Evolutionary conservation across 208 protist genomes (phyloP).

Genomic region (Blechomonas ayalai): DNA sequence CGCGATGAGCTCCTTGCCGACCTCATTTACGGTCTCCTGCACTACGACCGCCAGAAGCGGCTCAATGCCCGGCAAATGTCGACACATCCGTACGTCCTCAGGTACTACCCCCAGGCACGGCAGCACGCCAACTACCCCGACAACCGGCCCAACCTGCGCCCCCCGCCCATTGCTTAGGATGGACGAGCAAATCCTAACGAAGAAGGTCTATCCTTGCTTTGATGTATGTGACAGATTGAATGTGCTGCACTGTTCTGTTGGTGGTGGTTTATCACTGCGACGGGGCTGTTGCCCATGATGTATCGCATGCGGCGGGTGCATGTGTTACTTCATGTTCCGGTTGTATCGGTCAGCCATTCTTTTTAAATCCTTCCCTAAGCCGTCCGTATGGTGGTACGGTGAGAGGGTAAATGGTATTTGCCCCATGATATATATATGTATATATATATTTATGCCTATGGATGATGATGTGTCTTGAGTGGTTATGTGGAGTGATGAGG

Average conservation of each 20-base stretch:
- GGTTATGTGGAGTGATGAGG: too few relatives aligned
- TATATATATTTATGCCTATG: constrained; percentile 7
- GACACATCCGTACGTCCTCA: constrained; percentile 67
- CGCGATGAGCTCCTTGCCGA: constrained; percentile 45
- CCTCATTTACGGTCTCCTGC: constrained; percentile 54
- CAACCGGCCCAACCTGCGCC: constrained; percentile 38
- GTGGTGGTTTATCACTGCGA: too few relatives aligned
- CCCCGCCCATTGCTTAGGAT: constrained; percentile 38
- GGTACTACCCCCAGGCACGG: constrained; percentile 73
- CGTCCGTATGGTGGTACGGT: background rate
- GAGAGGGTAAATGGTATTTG: background rate
- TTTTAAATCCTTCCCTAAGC: too few relatives aligned
- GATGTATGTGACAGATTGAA: too few relatives aligned
- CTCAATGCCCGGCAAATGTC: constrained; percentile 61
- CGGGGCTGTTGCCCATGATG: too few relatives aligned
- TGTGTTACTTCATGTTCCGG: too few relatives aligned
- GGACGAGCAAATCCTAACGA: too few relatives aligned
- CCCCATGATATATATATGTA: background rate
- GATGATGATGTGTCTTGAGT: constrained; percentile 1
- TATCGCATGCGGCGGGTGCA: too few relatives aligned
- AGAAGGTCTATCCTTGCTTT: too few relatives aligned
- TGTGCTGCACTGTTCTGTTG: too few relatives aligned
- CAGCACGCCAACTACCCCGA: constrained; percentile 53
- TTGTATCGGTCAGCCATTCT: too few relatives aligned
- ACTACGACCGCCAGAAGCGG: constrained; percentile 70